A percentile compares a stretch with the other conserved stretches of the same genome.
These are phyloP conservation scores for Penicillium sp. DNA, from an alignment of 2,329 filamentous ascomycete species.

Conservation along the genomic window DNA sequence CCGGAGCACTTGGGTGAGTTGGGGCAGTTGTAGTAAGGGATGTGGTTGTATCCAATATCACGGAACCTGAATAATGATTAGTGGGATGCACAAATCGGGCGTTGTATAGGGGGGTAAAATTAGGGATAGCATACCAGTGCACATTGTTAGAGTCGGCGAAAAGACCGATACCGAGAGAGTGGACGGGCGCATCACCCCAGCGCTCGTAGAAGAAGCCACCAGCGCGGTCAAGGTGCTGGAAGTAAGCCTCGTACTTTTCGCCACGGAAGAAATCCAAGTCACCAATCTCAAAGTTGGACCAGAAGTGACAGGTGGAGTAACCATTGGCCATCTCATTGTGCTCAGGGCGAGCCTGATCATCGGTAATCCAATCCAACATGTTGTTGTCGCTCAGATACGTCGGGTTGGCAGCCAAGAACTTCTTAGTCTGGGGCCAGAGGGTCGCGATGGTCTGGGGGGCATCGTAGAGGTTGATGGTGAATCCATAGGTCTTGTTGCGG, in stretches of 20 bases:
- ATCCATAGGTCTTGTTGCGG: conserved; percentile 98
- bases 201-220: conserved; percentile 98
- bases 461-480: conserved; percentile 97
- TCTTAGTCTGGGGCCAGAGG: conserved; percentile 92
- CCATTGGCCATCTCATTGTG: conserved; percentile 81
- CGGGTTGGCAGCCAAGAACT: conserved; percentile 83
- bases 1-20: conserved; percentile 92
- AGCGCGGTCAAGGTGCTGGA: conserved; percentile 87
- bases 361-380: conserved; percentile 83
- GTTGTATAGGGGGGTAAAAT: background rate
- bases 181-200: conserved; percentile 97
- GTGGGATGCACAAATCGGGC: background rate
- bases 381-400: conserved; percentile 80
- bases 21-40: conserved; percentile 98
- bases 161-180: conserved; percentile 86
- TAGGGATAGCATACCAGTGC: conserved; percentile 69
- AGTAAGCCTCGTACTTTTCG: conserved; percentile 90
- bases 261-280: conserved; percentile 92
- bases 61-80: conserved; percentile 71
- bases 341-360: conserved; percentile 72
- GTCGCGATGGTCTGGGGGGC: conserved; percentile 80
- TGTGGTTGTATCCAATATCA: conserved; percentile 97
- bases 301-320: conserved; percentile 98
- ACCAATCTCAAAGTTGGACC: conserved; percentile 97
- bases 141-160: conserved; percentile 90